Evolutionary conservation across 2,329 filamentous ascomycete genomes (phyloP).

Genomic region (Penicillium freii): DNA sequence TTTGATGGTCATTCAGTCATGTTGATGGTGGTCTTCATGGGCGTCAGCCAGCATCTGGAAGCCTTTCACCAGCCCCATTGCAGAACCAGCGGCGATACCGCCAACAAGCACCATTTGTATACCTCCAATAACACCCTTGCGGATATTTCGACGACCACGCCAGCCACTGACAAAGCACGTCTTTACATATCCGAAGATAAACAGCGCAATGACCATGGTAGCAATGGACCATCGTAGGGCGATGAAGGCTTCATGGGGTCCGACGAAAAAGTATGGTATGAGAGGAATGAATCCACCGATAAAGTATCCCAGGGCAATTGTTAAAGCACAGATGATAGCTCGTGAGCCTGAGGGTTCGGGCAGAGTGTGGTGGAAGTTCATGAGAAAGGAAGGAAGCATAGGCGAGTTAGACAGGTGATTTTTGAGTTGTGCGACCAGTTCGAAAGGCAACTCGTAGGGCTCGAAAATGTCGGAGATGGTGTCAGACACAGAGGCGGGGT

Average conservation of each 20-base stretch:
- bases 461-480: slow-evolving; percentile 41
- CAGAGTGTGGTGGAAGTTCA: slow-evolving; percentile 44
- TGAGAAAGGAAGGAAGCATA: slow-evolving; percentile 40
- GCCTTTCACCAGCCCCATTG: slow-evolving; percentile 42
- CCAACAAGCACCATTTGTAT: slow-evolving; percentile 44
- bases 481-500: slow-evolving; percentile 30
- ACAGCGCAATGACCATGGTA: slow-evolving; percentile 50
- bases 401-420: slow-evolving; percentile 38
- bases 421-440: slow-evolving; percentile 38
- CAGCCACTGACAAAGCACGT: slow-evolving; percentile 42
- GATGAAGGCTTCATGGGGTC: slow-evolving; percentile 79
- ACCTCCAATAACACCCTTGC: slow-evolving; percentile 35
- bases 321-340: slow-evolving; percentile 39
- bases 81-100: slow-evolving; percentile 40
- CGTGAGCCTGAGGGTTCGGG: slow-evolving; percentile 40
- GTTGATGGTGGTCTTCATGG: slow-evolving; percentile 8
- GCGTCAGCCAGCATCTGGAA: slow-evolving; percentile 35
- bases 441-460: slow-evolving; percentile 39
- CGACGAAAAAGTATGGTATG: slow-evolving; percentile 60
- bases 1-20: neutral
- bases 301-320: slow-evolving; percentile 43
- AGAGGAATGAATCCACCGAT: slow-evolving; percentile 50
- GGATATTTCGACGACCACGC: slow-evolving; percentile 34
- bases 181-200: slow-evolving; percentile 54
- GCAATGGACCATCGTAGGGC: slow-evolving; percentile 57